phyloP scores from a whole-genome alignment of 2,329 filamentous ascomycete species.

The Stagonosporopsis vannaccii region DNA sequence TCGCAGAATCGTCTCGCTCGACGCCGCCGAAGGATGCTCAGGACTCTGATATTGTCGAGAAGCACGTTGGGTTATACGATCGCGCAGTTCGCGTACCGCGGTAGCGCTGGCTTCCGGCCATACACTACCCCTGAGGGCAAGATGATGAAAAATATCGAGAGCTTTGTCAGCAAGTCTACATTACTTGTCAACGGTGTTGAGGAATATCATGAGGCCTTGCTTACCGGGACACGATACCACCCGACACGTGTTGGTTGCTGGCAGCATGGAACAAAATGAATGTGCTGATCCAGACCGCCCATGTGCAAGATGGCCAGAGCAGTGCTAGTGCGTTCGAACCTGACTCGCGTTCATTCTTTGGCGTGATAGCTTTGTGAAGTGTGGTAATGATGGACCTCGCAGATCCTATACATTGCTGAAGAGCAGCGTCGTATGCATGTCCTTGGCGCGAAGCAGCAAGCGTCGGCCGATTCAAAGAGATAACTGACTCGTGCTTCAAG shows the following conservation, averaged over 20 bases:
- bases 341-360: conserved; percentile 20
- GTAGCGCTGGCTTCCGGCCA: conserved; percentile 43
- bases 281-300: conserved; percentile 62
- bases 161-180: conserved; percentile 35
- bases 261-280: conserved; percentile 61
- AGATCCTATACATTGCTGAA: conserved; percentile 61
- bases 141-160: conserved; percentile 34
- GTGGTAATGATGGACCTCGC: conserved; percentile 58
- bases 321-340: conserved; percentile 43
- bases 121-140: conserved; percentile 34
- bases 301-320: conserved; percentile 61
- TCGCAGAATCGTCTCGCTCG: not conserved
- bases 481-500: conserved; percentile 59
- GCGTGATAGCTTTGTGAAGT: conserved; percentile 42
- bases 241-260: conserved; percentile 54
- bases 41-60: not conserved
- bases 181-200: not conserved
- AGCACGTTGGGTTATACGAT: conserved; percentile 22
- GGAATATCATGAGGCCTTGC: not conserved
- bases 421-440: conserved; percentile 56
- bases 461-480: conserved; percentile 60
- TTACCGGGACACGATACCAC: conserved; percentile 52
- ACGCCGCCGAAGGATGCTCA: not conserved
- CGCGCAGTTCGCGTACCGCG: conserved; percentile 35
- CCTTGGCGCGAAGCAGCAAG: conserved; percentile 56